These are phyloP conservation scores for Pestalotiopsis sp. DNA, from an alignment of 2,329 filamentous ascomycete species.

Conservation along the genomic window DNA sequence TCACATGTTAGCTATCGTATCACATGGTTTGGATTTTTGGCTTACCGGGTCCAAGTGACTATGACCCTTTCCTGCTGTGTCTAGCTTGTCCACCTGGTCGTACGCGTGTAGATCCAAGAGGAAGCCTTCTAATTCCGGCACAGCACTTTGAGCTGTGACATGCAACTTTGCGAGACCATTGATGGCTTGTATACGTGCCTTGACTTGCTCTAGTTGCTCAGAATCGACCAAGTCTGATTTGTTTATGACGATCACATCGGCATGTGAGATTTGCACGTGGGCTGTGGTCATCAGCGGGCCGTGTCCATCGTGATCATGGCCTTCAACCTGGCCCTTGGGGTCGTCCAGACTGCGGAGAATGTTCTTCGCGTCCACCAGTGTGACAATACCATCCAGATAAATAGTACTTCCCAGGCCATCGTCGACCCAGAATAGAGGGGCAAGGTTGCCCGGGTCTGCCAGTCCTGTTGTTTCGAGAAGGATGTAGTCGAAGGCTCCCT, in stretches of 20 bases:
- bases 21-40: constrained; percentile 6
- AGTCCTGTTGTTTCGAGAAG: constrained; percentile 94
- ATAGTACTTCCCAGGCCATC: constrained; percentile 94
- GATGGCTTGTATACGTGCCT: constrained; percentile 76
- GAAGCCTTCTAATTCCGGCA: constrained; percentile 83
- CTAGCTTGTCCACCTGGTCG: constrained; percentile 75
- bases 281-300: constrained; percentile 84
- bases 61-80: constrained; percentile 76
- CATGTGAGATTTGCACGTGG: constrained; percentile 95
- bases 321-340: constrained; percentile 54
- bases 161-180: constrained; percentile 88
- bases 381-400: constrained; percentile 96
- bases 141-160: constrained; percentile 76
- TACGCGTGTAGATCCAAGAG: constrained; percentile 92
- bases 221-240: constrained; percentile 83
- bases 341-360: constrained; percentile 83
- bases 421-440: constrained; percentile 96
- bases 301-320: constrained; percentile 52
- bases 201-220: constrained; percentile 70
- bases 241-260: constrained; percentile 93
- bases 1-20: constrained; percentile 15
- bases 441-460: constrained; percentile 93
- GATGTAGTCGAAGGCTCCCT: constrained; percentile 95
- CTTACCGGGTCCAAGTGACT: constrained; percentile 87
- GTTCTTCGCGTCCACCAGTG: constrained; percentile 93